phyloP scores from a whole-genome alignment of 768 basidiomycete genomes.

The Kwoniella dejecticola region DNA sequence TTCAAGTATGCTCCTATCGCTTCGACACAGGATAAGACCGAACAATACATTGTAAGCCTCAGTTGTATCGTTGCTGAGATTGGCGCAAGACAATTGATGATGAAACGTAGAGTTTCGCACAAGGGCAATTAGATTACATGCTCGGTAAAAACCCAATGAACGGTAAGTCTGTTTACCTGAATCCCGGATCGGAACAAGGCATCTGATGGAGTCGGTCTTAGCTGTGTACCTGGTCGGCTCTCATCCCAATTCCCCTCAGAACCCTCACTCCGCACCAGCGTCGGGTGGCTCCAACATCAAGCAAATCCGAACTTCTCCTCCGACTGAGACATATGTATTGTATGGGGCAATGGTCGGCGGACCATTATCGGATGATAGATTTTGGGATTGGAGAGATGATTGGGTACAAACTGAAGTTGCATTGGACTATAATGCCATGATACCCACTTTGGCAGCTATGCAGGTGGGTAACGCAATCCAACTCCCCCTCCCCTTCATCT shows the following conservation, averaged over 20 bases:
- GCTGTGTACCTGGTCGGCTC: slow-evolving; percentile 83
- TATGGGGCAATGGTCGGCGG: slow-evolving; percentile 90
- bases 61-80: background rate
- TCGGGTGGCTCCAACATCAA: slow-evolving; percentile 74
- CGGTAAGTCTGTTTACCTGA: slow-evolving; percentile 59
- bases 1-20: slow-evolving; percentile 74
- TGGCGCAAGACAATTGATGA: background rate
- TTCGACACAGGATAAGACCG: slow-evolving; percentile 63
- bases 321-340: slow-evolving; percentile 70
- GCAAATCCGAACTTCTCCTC: slow-evolving; percentile 71
- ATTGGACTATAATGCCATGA: slow-evolving; percentile 79
- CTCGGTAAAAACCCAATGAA: slow-evolving; percentile 90
- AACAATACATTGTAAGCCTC: slow-evolving; percentile 64
- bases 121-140: slow-evolving; percentile 75
- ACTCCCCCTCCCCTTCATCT: no score
- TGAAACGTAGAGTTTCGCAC: slow-evolving; percentile 65
- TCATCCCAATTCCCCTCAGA: slow-evolving; percentile 85
- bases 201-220: slow-evolving; percentile 42
- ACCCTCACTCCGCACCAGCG: slow-evolving; percentile 87
- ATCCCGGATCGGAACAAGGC: background rate
- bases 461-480: slow-evolving; percentile 34
- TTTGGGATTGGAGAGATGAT: slow-evolving; percentile 81
- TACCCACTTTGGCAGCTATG: slow-evolving; percentile 76
- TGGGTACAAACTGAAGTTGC: slow-evolving; percentile 84
- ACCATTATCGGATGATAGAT: slow-evolving; percentile 72